phyloP scores from a whole-genome alignment of 2,329 filamentous ascomycete species.

The Massarina eburnea region DNA sequence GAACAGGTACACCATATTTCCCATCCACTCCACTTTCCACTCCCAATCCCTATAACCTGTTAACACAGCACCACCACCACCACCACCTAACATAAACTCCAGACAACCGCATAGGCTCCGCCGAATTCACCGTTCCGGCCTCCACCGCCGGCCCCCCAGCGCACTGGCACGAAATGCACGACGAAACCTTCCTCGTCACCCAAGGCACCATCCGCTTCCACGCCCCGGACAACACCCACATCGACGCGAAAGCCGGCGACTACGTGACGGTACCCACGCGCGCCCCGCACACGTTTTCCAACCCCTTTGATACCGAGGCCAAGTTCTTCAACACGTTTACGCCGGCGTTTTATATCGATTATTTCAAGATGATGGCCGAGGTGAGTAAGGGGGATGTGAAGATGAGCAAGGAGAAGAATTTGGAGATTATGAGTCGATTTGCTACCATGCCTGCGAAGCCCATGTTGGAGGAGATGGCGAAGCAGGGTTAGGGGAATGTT shows the following conservation, averaged over 20 bases:
- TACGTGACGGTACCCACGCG: slow-evolving; percentile 58
- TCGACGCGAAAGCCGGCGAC: slow-evolving; percentile 56
- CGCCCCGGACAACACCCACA: slow-evolving; percentile 45
- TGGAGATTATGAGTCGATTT: slow-evolving; percentile 54
- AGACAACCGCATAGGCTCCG: slow-evolving; percentile 53
- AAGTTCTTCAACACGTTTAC: slow-evolving; percentile 61
- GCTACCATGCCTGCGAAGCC: slow-evolving; percentile 51
- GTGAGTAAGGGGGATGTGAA: slow-evolving; percentile 49
- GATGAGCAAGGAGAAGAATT: slow-evolving; percentile 52
- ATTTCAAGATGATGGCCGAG: slow-evolving; percentile 56
- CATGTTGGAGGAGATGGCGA: slow-evolving; percentile 34
- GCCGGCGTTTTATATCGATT: slow-evolving; percentile 60
- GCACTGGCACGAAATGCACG: slow-evolving; percentile 59
- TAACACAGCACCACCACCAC: not conserved
- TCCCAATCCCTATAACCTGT: not conserved
- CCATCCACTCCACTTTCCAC: not conserved
- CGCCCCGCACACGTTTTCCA: slow-evolving; percentile 59
- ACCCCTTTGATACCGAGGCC: slow-evolving; percentile 56
- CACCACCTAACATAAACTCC: not conserved
- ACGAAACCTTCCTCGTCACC: slow-evolving; percentile 61
- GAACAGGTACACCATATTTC: slow-evolving; percentile 42
- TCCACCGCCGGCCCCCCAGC: slow-evolving; percentile 51
- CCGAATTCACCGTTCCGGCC: slow-evolving; percentile 53
- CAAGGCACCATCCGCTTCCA: slow-evolving; percentile 56
- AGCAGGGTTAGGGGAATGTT: slow-evolving; percentile 7